These are phyloP conservation scores for Cucurbita maxima DNA, from an alignment of 306 rosid species.

Conservation along the genomic window DNA sequence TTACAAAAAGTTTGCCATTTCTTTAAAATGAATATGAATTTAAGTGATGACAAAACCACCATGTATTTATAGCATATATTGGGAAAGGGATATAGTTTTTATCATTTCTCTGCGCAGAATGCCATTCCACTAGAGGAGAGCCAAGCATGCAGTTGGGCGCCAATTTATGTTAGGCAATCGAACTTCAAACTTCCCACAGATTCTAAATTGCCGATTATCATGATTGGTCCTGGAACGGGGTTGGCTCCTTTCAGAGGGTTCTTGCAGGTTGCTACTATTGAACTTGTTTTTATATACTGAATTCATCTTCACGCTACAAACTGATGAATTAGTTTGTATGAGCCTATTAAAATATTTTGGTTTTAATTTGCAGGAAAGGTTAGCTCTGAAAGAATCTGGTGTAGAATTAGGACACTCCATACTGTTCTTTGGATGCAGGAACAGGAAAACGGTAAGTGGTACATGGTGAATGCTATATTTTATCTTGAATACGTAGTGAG, in stretches of 20 bases:
- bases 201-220: slow-evolving; percentile 51
- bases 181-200: slow-evolving; percentile 81
- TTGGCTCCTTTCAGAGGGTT: slow-evolving; percentile 98
- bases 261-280: slow-evolving; percentile 49
- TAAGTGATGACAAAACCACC: neutral
- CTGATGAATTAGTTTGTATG: neutral
- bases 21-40: neutral
- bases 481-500: neutral
- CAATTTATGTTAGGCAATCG: slow-evolving; percentile 73
- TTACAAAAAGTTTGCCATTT: neutral
- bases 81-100: neutral
- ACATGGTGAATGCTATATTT: neutral
- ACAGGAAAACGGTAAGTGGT: slow-evolving; percentile 64
- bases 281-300: slow-evolving; percentile 2
- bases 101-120: slow-evolving; percentile 27
- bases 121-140: slow-evolving; percentile 60
- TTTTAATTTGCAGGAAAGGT: slow-evolving; percentile 56
- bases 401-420: slow-evolving; percentile 68
- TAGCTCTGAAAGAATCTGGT: slow-evolving; percentile 58
- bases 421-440: slow-evolving; percentile 91
- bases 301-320: neutral
- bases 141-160: slow-evolving; percentile 72
- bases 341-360: neutral
- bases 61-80: neutral
- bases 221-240: slow-evolving; percentile 99